Evolutionary conservation across 176 grass and related monocot species (phyloP).

Genomic region (Panicum miliaceum): DNA sequence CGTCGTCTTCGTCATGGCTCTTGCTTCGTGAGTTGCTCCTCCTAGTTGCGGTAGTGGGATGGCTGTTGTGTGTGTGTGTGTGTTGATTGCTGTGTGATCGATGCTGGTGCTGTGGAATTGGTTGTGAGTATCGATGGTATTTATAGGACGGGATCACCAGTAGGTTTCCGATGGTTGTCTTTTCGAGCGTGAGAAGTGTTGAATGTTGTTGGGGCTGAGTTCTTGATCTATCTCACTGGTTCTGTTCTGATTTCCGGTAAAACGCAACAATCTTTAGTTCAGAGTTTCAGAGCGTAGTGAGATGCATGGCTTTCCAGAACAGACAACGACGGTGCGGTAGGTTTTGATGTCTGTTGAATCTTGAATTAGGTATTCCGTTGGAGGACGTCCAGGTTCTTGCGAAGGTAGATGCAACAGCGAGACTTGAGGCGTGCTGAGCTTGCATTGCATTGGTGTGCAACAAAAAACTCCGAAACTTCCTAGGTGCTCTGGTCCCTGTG

Average conservation of each 20-base stretch:
- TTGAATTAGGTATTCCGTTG: neutral
- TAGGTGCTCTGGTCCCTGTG: neutral
- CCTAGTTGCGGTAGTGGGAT: too few relatives aligned
- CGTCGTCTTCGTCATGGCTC: slow-evolving; percentile 14
- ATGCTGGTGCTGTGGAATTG: neutral
- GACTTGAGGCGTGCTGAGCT: neutral
- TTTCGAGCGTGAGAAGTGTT: neutral
- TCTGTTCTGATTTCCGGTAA: neutral
- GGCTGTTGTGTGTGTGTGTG: too few relatives aligned
- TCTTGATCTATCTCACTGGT: neutral
- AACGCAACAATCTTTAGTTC: neutral
- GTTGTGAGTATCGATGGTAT: neutral
- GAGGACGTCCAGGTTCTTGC: neutral
- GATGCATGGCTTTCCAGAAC: neutral
- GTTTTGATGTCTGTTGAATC: neutral
- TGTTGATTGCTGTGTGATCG: neutral
- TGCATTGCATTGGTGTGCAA: neutral
- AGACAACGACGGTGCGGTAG: neutral
- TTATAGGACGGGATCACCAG: slow-evolving; percentile 25
- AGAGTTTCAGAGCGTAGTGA: neutral
- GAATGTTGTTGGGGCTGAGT: neutral
- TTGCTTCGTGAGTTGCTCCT: neutral
- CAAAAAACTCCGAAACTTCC: neutral
- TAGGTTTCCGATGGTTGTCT: neutral
- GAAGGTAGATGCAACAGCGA: neutral